Evolutionary conservation across 805 yeast species (phyloP), one percentile per base, ranked within the genome.

Genomic region (Ogataea corticis): DNA sequence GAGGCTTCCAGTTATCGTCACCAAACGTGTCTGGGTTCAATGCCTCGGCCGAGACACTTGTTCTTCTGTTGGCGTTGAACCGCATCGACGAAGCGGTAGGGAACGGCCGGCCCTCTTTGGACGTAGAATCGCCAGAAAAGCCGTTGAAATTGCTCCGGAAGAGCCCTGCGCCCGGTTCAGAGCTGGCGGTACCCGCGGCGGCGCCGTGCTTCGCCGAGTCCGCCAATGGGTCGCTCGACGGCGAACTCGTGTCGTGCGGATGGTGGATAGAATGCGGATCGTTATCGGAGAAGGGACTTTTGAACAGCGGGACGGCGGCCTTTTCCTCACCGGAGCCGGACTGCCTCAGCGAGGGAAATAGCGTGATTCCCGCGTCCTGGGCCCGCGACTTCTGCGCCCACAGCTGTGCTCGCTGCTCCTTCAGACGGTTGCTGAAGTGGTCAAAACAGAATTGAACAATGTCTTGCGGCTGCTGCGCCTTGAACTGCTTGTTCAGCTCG

Each of bases 11-110:
- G 42, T 79, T 75, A 58, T 81, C 86, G 28, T 79, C 73, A 44
- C 73, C 72, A 58, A 86, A 82, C 28, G 77, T 79, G 49, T 81
- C 82, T 5, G 94, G 95, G 60, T 86, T 84, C 57, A 86, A 65
- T 2, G 94, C 85, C 67, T 90, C 97, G 4, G 96, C 97, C 45
- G 90, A 81, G 12, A 90, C 97, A 16, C 95, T 85, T 3, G 90
- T 86, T 70, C 97, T 82, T 71, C 97, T 81, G 63, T 83, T 79
- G 42, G 87, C 89, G 63, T 83, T 86, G 66, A 84, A 85, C 42
- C 79, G 74, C 45, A 73, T 65, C 32, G 87, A 88, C 46, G 71
- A 66, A 45, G 62, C 60, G 3, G 61, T 42, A 15, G 40, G 40
- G 21, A 37, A 37, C n/a, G 16, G 31, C 4, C 40, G 18, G 21